These are phyloP conservation scores for Brettanomyces bruxellensis DNA, from an alignment of 805 yeast species.

Conservation along the genomic window DNA sequence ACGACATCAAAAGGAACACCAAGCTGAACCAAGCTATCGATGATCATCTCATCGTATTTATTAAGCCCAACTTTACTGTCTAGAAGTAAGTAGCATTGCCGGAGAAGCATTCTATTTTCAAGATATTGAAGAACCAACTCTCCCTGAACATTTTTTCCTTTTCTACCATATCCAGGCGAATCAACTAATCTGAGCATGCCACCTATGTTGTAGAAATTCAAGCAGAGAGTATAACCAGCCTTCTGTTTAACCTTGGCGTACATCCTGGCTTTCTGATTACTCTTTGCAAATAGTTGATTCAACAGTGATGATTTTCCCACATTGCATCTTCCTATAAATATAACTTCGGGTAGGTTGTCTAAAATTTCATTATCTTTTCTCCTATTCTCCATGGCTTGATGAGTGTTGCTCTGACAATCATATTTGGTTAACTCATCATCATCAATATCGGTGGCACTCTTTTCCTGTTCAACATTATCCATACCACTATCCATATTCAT, in stretches of 20 bases:
- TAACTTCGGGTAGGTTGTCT: conserved; percentile 57
- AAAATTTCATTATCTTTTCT: conserved; percentile 17
- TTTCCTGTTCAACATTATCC: not conserved
- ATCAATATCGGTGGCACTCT: not conserved
- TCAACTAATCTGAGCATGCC: conserved; percentile 62
- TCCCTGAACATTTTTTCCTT: conserved; percentile 63
- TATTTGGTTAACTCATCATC: not conserved
- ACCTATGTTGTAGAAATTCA: conserved; percentile 66
- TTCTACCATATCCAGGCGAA: conserved; percentile 85
- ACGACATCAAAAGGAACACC: conserved; percentile 70
- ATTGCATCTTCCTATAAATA: conserved; percentile 71
- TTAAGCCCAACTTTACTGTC: conserved; percentile 54
- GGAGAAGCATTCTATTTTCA: conserved; percentile 40
- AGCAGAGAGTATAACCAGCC: conserved; percentile 43
- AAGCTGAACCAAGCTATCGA: conserved; percentile 36
- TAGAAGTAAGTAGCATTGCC: conserved; percentile 51
- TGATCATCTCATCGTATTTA: conserved; percentile 44
- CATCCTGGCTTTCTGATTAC: conserved; percentile 17
- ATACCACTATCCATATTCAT: not conserved
- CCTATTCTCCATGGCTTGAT: conserved; percentile 15
- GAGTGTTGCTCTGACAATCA: conserved; percentile 19
- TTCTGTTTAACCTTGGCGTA: conserved; percentile 35
- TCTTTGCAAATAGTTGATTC: conserved; percentile 45
- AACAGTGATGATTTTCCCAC: conserved; percentile 80
- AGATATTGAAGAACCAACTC: conserved; percentile 56